Percentiles rank a stretch among this genome's conserved stretches.
These are phyloP conservation scores for Diaporthe sp. DNA, from an alignment of 2,329 filamentous ascomycete genomes.

Conservation along the genomic window DNA sequence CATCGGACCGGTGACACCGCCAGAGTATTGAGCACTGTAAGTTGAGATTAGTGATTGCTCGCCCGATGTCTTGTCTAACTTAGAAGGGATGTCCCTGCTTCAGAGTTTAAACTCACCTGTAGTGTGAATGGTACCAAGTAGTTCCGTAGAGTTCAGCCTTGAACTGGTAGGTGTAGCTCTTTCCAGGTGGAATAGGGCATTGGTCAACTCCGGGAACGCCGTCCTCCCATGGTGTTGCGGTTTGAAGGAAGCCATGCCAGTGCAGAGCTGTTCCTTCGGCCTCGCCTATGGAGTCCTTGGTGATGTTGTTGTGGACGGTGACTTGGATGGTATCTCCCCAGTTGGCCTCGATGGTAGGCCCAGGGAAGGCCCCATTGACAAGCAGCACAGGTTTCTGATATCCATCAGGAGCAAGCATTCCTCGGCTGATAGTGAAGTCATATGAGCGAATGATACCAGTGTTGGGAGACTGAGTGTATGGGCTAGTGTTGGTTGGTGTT, in stretches of 20 bases:
- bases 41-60: not conserved
- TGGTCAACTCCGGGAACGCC: constrained; percentile 68
- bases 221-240: constrained; percentile 65
- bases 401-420: constrained; percentile 68
- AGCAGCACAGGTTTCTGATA: constrained; percentile 68
- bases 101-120: constrained; percentile 45
- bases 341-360: constrained; percentile 74
- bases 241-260: constrained; percentile 68
- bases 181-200: constrained; percentile 76
- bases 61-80: too few species aligned
- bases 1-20: constrained; percentile 73
- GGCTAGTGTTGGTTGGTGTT: constrained; percentile 61
- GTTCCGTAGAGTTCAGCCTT: constrained; percentile 68
- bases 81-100: not conserved
- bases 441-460: constrained; percentile 70
- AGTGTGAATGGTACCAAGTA: constrained; percentile 74
- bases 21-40: constrained; percentile 67
- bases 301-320: constrained; percentile 79
- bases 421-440: constrained; percentile 66
- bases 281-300: constrained; percentile 71
- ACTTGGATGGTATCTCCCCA: constrained; percentile 76
- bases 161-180: constrained; percentile 67
- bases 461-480: constrained; percentile 61
- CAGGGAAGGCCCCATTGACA: constrained; percentile 76
- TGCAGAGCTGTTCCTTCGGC: constrained; percentile 65